A percentile compares a stretch with the other conserved stretches of the same genome.
Evolutionary conservation across 2,329 filamentous ascomycete genomes (phyloP).

Genomic region (Fusarium irregulare): DNA sequence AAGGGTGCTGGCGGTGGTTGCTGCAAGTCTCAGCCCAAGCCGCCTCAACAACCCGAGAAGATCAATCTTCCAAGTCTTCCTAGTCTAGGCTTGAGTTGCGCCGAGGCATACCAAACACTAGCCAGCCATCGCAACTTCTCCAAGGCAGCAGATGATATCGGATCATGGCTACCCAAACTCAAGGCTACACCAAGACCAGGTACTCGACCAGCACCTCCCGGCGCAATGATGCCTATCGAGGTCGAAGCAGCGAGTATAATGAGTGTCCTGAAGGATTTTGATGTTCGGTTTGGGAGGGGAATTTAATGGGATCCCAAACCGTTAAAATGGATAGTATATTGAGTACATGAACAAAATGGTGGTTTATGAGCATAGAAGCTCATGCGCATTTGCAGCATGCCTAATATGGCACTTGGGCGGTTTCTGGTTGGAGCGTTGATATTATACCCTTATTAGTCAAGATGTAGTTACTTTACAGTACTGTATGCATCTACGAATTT

Average conservation of each 20-base stretch:
- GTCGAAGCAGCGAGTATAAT: conserved; percentile 87
- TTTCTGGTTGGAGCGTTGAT: conserved; percentile 46
- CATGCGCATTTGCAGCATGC: conserved; percentile 27
- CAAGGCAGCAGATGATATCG: conserved; percentile 77
- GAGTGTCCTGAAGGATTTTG: conserved; percentile 85
- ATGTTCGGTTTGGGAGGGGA: conserved; percentile 73
- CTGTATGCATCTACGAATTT: conserved; percentile 43
- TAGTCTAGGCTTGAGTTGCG: conserved; percentile 74
- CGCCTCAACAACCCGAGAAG: conserved; percentile 48
- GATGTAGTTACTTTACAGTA: conserved; percentile 36
- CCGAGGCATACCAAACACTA: conserved; percentile 82
- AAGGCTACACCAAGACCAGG: conserved; percentile 64
- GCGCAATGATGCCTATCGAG: conserved; percentile 71
- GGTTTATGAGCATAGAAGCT: conserved; percentile 17
- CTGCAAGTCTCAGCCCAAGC: conserved; percentile 62
- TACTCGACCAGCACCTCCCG: conserved; percentile 47
- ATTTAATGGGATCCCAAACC: conserved; percentile 45
- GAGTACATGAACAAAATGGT: conserved; percentile 23
- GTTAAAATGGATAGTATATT: conserved; percentile 13
- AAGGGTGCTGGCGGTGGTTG: conserved; percentile 70
- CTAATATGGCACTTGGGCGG: conserved; percentile 37
- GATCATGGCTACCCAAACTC: conserved; percentile 80
- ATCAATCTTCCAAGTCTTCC: conserved; percentile 53
- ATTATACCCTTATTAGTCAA: conserved; percentile 48
- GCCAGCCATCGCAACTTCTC: conserved; percentile 82